Evolutionary conservation across 1,284 basidiomycete species (phyloP), one percentile per base, ranked within the genome.

Genomic region (Fomitopsis betulina): DNA sequence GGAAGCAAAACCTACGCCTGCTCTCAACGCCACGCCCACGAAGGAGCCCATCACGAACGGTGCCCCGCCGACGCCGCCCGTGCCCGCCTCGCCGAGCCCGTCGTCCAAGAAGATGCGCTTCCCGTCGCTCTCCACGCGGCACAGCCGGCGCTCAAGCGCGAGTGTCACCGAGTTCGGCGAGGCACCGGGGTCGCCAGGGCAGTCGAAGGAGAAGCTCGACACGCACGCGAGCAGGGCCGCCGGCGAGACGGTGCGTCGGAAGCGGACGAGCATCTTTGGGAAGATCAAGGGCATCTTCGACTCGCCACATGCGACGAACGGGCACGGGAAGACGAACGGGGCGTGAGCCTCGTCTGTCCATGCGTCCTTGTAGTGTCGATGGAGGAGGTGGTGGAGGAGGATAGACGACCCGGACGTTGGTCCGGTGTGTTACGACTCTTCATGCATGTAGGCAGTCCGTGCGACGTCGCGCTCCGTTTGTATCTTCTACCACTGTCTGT

Each of bases 211-310:
- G 54, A 51, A 57, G 47, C 57, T 60, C 45, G 63, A 63, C 37
- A 59, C 59, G 45, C 56, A 61, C 17, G 57, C 62, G 57, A 57
- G 60, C 49, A 58, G 64, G 42, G 42, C 42, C 45, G 55, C 62
- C 54, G 58, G 63, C 53, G 58, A 33, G 63, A 30, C 62, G 60
- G 58, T 51, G n/a, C 62, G 66, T 55, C 63, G 61, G 60, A 68
- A 68, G 67, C 68, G 69, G 30, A 67, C 59, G 55, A 70, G 70
- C 60, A 50, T 72, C 56, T 70, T 72, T 27, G 69, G 67, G 53
- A 68, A 66, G 66, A 55, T 72, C 50, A 70, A 67, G 63, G 66
- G 66, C 21, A 64, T 68, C 19, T 72, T 72, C 62, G 54, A 54
- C 23, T 37, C 43, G 40, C 54, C 54, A 4, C 25, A 57, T 3